These are phyloP conservation scores for Hysterium pulicare DNA, from an alignment of 2,329 filamentous ascomycete genomes.

Conservation along the genomic window DNA sequence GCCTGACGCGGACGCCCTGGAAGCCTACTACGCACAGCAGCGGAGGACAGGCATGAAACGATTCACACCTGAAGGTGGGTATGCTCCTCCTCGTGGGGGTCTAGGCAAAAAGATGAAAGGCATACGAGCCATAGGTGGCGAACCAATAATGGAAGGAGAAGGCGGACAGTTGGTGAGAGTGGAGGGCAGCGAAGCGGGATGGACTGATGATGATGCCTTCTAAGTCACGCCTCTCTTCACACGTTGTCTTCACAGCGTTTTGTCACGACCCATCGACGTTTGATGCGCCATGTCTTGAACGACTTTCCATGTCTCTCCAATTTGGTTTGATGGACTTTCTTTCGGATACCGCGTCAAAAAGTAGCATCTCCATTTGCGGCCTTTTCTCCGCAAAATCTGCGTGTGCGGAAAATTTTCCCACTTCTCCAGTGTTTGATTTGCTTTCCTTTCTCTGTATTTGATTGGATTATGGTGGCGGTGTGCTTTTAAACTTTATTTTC, in stretches of 20 bases:
- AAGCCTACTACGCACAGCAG: conserved; percentile 74
- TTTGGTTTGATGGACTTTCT: conserved; percentile 9
- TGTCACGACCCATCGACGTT: conserved; percentile 10
- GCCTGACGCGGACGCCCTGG: conserved; percentile 62
- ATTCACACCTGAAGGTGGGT: conserved; percentile 41
- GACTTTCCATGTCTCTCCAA: conserved; percentile 10
- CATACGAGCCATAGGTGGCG: conserved; percentile 46
- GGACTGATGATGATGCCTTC: conserved; percentile 49
- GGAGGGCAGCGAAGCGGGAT: conserved; percentile 51
- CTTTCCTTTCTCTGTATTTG: conserved; percentile 16
- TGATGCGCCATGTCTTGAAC: conserved; percentile 14
- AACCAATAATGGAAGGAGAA: conserved; percentile 39
- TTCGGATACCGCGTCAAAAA: conserved; percentile 1
- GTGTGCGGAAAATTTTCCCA: conserved; percentile 4
- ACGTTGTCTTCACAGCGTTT: conserved; percentile 7
- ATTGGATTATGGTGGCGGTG: conserved; percentile 12
- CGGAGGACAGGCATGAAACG: conserved; percentile 67
- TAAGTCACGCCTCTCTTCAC: conserved; percentile 14
- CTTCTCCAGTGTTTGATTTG: conserved; percentile 4
- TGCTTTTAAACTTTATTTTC: conserved; percentile 14
- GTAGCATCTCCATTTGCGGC: not conserved
- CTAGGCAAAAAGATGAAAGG: conserved; percentile 39
- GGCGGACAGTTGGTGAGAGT: conserved; percentile 44
- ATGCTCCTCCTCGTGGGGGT: conserved; percentile 29
- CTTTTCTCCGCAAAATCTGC: not conserved